Conservation (phyloP, 139 green algal species). For the Chlorella ohadii region DNA sequence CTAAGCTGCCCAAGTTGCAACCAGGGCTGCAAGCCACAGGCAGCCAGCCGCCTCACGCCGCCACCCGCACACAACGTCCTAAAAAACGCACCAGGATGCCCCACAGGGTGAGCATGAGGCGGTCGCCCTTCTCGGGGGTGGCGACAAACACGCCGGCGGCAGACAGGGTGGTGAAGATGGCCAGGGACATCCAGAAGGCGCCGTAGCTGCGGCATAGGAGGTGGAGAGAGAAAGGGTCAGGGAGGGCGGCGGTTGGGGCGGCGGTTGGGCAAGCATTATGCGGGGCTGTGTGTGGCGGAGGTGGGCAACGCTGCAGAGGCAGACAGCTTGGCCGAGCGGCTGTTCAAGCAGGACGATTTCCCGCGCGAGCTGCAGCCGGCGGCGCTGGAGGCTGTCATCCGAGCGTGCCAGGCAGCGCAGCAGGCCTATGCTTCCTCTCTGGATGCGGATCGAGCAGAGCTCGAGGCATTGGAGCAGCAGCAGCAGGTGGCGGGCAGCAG, state of each 20-base stretch:
- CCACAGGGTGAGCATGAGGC: not conserved
- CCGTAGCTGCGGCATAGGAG: conserved; percentile 53
- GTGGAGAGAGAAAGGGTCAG: not conserved
- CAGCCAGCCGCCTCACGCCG: too few species aligned
- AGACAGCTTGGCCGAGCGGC: not conserved
- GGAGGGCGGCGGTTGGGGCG: not conserved
- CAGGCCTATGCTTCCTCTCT: conserved; percentile 1
- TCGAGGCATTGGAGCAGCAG: conserved; percentile 17
- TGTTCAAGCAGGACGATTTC: conserved; percentile 9
- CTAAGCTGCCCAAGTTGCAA: too few species aligned
- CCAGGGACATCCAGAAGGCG: conserved; percentile 39
- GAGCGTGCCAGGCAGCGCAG: conserved; percentile 29
- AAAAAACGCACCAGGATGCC: conserved; percentile 8
- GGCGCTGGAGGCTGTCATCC: conserved; percentile 15
- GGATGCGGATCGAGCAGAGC: conserved; percentile 25
- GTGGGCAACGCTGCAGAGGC: conserved; percentile 3
- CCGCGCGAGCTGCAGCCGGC: conserved; percentile 4
- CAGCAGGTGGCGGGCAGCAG: conserved; percentile 5
- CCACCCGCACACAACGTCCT: not conserved
- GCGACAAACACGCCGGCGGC: not conserved
- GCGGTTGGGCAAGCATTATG: conserved; percentile 20
- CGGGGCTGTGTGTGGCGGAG: conserved; percentile 42
- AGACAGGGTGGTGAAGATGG: conserved; percentile 2
- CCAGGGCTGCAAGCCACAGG: too few species aligned
- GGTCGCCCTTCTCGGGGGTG: not conserved